Base-by-base conservation (phyloP, 768 basidiomycete genomes). In the Amanita jacksonii region DNA sequence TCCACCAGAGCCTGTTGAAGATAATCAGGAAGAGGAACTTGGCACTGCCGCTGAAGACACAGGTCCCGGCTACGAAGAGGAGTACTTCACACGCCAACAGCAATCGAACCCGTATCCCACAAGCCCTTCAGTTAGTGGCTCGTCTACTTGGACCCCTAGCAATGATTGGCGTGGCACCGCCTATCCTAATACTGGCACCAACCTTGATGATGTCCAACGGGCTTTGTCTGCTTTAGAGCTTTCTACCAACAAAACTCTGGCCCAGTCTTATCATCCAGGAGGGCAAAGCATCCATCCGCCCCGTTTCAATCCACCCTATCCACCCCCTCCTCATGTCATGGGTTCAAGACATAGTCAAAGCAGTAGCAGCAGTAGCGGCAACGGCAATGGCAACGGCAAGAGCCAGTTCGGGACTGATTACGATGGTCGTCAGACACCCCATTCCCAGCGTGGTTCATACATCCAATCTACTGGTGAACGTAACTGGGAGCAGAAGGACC, bases 121-220 rank as follows among this genome's bases (percentile, higher is more conserved):
- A 13, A 79, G 72, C 51, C 70, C 41, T 33, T 22, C 79, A 19
- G 68, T 81, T 24, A 80, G 75, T 7, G 72, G 80, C 15, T 70
- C 70, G 19, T 80, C 81, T 18, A 79, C 82, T 1, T 88, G 86
- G 86, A 54, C 70, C 6, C 65, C 74, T 12, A 69, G 62, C 23
- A 70, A 69, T 46, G 82, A 83, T 45, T 85, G 84, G 83, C 74
- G 74, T 39, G 49, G 45, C 35, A 47, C 55, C 35, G 47, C 64
- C 48, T 51, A 61, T 23, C 56, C 51, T 34, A 41, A 51, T 34
- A 66, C 54, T 48, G 63, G 61, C 41, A 45, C 60, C 8, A 65
- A 67, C 36, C 74, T 88, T 46, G 87, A 89, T 50, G 86, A 90
- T 43, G 79, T 89, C 12, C 75, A 82, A 51, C 76, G 79, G 32